Conservation (phyloP, 2,329 filamentous ascomycete species). For the Coniella vitis region DNA sequence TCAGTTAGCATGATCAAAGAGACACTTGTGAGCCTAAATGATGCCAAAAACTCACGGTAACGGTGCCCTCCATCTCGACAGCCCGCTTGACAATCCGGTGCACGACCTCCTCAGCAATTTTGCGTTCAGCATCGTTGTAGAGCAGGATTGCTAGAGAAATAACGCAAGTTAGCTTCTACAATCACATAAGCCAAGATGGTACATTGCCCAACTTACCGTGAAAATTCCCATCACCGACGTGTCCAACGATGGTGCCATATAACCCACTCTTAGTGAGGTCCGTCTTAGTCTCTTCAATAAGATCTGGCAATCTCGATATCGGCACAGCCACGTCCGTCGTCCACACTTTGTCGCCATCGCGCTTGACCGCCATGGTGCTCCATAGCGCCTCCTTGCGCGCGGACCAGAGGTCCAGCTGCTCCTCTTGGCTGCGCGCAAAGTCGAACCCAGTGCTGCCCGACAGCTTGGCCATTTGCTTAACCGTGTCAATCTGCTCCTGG, state of each 20-base stretch:
- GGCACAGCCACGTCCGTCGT: conserved; percentile 65
- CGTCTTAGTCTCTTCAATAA: conserved; percentile 31
- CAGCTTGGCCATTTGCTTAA: conserved; percentile 54
- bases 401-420: conserved; percentile 65
- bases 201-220: conserved; percentile 33
- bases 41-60: conserved; percentile 46
- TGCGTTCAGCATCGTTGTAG: conserved; percentile 60
- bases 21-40: background rate
- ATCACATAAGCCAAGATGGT: background rate
- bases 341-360: conserved; percentile 49
- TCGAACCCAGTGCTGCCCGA: conserved; percentile 65
- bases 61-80: conserved; percentile 77
- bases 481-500: conserved; percentile 69
- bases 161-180: background rate
- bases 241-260: conserved; percentile 54
- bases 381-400: conserved; percentile 39
- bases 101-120: conserved; percentile 62
- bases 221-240: conserved; percentile 75
- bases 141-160: conserved; percentile 39
- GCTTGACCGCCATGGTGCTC: conserved; percentile 52
- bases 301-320: conserved; percentile 49
- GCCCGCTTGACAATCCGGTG: conserved; percentile 82
- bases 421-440: conserved; percentile 63
- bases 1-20: conserved; percentile 5
- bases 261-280: conserved; percentile 36